Base-by-base conservation (phyloP, 129 eudicot genomes). In the Tanacetum coccineum region DNA sequence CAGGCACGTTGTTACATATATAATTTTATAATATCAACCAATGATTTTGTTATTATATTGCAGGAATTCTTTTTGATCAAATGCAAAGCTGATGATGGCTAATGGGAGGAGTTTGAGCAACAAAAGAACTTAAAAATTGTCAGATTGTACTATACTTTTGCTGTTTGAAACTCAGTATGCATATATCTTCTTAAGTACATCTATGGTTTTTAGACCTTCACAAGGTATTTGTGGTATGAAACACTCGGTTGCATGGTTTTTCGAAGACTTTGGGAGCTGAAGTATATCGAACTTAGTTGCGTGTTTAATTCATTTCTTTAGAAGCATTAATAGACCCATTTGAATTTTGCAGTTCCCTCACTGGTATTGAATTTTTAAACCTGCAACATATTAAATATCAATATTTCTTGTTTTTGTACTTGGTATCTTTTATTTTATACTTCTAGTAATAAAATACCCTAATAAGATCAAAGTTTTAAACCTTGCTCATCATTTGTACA, bases 281-380 rank as follows among this genome's bases (percentile, higher is more conserved):
- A 40, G 53, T 22, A 57, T n/a, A 40, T 58, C 6, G 55, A 56
- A 56, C 25, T n/a, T 69, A 22, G 65, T 56, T 69, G 15, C 64
- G 13, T 13, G 44, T 25, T 64, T 14, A 18, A 5, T 11, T 18
- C 12, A 40, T 55, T 19, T 68, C 14, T 2, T 68, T 3, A 19
- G 22, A 68, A 54, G 42, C 72, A 39, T 67, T 4, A 36, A 18
- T 39, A 13, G 46, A 59, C 64, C 46, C 0, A 28, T 68, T 12
- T 36, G 14, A 40, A 18, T 54, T 55, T 68, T 54, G 63, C 64
- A 39, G 9, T n/a, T 62, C 50, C 15, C 49, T 22, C 8, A 4
- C 40, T 54, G 25, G 40, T 3, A 20, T 68, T 55, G 63, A 21
- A 45, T 64, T 45, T 46, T 12, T 1, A 45, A 62, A 40, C 66